These are phyloP conservation scores for Phaeosphaeriaceae sp. DNA, from an alignment of 2,329 filamentous ascomycete genomes.

Conservation along the genomic window DNA sequence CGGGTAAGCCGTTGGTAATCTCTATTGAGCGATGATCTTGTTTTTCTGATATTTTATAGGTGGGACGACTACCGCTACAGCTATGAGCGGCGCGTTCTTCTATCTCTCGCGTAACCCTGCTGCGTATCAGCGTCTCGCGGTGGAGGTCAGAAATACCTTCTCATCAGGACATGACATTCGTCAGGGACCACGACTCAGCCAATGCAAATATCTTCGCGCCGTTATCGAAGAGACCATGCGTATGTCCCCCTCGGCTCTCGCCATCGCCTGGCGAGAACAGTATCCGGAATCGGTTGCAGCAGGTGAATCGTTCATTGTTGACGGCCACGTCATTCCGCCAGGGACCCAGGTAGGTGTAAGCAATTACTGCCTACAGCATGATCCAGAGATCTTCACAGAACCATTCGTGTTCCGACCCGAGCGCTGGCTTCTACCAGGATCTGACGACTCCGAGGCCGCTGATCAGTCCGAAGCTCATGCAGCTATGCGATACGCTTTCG, in stretches of 20 bases:
- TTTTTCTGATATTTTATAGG: background rate
- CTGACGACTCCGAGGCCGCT: background rate
- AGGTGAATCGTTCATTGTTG: constrained; percentile 4
- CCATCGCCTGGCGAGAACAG: background rate
- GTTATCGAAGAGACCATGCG: constrained; percentile 29
- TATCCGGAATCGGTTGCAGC: background rate
- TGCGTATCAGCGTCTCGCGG: background rate
- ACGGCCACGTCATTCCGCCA: constrained; percentile 11
- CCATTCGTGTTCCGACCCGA: constrained; percentile 19
- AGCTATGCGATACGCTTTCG: constrained; percentile 2
- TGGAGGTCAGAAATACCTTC: constrained; percentile 19
- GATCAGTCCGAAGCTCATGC: background rate
- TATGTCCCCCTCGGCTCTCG: constrained; percentile 16
- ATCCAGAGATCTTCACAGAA: constrained; percentile 10
- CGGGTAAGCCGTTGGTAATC: background rate
- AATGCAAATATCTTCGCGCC: constrained; percentile 23
- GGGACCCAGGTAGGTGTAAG: constrained; percentile 12
- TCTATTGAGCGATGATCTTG: background rate
- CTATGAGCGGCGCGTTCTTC: constrained; percentile 7
- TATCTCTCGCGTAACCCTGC: constrained; percentile 8
- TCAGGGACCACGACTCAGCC: constrained; percentile 9
- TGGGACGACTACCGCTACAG: constrained; percentile 8
- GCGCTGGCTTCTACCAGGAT: constrained; percentile 14
- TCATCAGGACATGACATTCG: constrained; percentile 16
- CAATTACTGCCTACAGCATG: constrained; percentile 12